phyloP scores from a whole-genome alignment of 2,329 filamentous ascomycete species.

The Alternaria incomplexa region DNA sequence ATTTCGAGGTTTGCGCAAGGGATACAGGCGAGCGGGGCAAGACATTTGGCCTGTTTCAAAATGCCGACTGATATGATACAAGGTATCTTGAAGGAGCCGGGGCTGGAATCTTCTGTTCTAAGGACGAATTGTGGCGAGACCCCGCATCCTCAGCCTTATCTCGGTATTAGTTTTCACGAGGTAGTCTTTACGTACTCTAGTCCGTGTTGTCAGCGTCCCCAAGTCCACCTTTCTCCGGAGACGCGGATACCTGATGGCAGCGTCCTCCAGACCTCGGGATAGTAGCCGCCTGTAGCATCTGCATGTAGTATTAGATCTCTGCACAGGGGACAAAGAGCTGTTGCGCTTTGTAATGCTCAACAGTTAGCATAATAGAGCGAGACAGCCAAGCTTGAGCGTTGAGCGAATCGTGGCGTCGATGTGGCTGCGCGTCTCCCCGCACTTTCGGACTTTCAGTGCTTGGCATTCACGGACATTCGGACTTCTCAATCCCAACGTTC shows the following conservation, averaged over 20 bases:
- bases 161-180: neutral
- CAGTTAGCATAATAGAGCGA: neutral
- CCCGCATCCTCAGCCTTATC: neutral
- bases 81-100: neutral
- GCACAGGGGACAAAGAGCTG: neutral
- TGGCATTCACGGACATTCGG: neutral
- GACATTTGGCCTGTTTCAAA: constrained; percentile 12
- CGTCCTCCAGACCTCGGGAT: neutral
- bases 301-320: neutral
- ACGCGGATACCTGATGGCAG: neutral
- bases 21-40: constrained; percentile 31
- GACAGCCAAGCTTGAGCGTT: neutral
- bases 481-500: neutral
- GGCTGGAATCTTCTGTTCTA: neutral
- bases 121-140: neutral
- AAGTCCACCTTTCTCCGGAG: neutral
- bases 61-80: neutral
- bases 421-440: neutral
- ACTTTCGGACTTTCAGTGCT: neutral
- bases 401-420: neutral
- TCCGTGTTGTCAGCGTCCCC: neutral
- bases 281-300: neutral
- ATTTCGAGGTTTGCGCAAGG: constrained; percentile 39
- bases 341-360: neutral
- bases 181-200: neutral